Conservation (phyloP, 179 eudicot species). For the Amaranthus tricolor region DNA sequence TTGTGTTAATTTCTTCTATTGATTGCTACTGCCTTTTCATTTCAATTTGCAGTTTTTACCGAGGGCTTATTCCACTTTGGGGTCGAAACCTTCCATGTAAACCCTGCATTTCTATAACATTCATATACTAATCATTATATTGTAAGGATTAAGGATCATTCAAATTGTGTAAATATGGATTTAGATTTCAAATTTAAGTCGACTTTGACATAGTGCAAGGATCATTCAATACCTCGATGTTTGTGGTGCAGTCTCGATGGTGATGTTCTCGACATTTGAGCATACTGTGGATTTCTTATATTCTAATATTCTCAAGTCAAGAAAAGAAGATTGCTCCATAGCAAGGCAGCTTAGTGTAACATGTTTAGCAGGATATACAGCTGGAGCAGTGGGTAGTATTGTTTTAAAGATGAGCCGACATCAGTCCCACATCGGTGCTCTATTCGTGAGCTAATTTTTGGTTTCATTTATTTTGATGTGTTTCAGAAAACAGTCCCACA, state of each 20-base stretch:
- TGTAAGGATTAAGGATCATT: background rate
- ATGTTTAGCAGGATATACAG: slow-evolving; percentile 73
- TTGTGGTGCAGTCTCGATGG: slow-evolving; percentile 57
- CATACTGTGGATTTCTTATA: slow-evolving; percentile 66
- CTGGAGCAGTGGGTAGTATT: slow-evolving; percentile 71
- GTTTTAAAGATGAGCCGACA: too few relatives aligned
- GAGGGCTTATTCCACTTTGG: slow-evolving; percentile 83
- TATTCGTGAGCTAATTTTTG: too few relatives aligned
- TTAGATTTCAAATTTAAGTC: background rate
- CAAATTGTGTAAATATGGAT: background rate
- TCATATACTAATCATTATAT: background rate
- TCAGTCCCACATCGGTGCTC: too few relatives aligned
- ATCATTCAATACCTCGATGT: background rate
- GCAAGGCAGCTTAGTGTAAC: slow-evolving; percentile 70
- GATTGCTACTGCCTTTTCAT: slow-evolving; percentile 17
- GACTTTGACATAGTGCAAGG: background rate
- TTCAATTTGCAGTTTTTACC: slow-evolving; percentile 67
- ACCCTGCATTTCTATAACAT: slow-evolving; percentile 17
- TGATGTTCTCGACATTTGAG: slow-evolving; percentile 87
- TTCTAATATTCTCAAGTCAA: slow-evolving; percentile 38
- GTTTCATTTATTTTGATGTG: too few relatives aligned
- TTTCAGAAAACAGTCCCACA: too few relatives aligned
- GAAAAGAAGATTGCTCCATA: slow-evolving; percentile 72
- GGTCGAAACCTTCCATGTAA: slow-evolving; percentile 93
- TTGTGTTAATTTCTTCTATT: slow-evolving; percentile 10